Percentiles rank a stretch among this genome's conserved stretches.
Evolutionary conservation across 148 eudicot species (phyloP).

Genomic region (Rhododendron henanense): DNA sequence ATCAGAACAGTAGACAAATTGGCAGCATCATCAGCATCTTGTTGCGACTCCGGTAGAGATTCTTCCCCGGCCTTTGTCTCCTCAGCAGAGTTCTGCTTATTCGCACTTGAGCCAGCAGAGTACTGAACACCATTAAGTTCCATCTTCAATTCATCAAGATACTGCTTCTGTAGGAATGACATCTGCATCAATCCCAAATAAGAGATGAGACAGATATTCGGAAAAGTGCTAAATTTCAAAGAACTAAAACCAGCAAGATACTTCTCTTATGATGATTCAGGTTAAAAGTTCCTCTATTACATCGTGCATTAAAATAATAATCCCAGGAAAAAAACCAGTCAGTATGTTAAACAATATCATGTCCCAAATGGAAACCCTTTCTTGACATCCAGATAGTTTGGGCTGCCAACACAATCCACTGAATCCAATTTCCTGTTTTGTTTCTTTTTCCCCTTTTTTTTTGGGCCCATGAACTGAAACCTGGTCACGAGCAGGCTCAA

Average conservation of each 20-base stretch:
- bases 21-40: constrained; percentile 38
- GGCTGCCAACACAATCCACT: neutral
- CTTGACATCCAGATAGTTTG: neutral
- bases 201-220: neutral
- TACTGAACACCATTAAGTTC: constrained; percentile 46
- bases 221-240: neutral
- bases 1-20: constrained; percentile 42
- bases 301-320: neutral
- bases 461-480: neutral
- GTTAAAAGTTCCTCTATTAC: neutral
- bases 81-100: constrained; percentile 16
- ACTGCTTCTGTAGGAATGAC: constrained; percentile 41
- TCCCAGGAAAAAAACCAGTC: neutral
- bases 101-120: constrained; percentile 12
- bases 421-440: neutral
- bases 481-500: neutral
- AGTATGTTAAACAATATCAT: neutral
- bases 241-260: neutral
- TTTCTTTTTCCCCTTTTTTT: neutral
- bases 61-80: constrained; percentile 25
- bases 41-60: constrained; percentile 20
- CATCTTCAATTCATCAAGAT: constrained; percentile 63
- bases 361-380: neutral
- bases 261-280: neutral
- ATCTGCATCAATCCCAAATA: constrained; percentile 39